Base-by-base conservation (phyloP, 148 eudicot species). In the Nepenthes gracilis region DNA sequence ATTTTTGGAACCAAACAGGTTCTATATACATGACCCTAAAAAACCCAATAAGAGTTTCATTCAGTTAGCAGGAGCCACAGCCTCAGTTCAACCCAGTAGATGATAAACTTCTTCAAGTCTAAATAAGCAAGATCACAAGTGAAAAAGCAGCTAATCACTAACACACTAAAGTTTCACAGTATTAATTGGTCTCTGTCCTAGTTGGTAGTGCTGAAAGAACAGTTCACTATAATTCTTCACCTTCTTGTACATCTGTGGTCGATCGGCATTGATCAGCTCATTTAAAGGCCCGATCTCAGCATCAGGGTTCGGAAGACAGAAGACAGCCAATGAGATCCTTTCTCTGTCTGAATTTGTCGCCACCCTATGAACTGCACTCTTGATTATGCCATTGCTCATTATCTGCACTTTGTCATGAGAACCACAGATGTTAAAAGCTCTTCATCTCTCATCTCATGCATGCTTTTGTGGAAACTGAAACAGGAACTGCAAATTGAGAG, bases 301-400 rank as follows among this genome's bases (percentile, higher is more conserved):
- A 8, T 58, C 60, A 6, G 67, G 36, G 4, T 66, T 67, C 9
- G 70, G 78, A 47, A 12, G 4, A 15, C 55, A 56, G 48, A 66
- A 75, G 57, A 62, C 47, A 0, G 74, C 78, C 35, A 75, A 4
- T 1, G 78, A 51, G 13, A 66, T 62, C 67, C 70, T 75, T 53
- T 58, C 71, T 15, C 54, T 70, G 47, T 75, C 67, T 2, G 54
- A 38, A 43, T 70, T 70, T 3, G 67, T 55, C 56, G 62, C 59
- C 54, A 66, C 78, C 60, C 78, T 66, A 57, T 75, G 78, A 56
- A 70, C 23, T 33, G 74, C 70, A 60, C 74, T 66, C 55, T 75
- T 66, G 50, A 68, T 34, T 43, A 64, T 50, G 47, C 77, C 73
- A 14, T 69, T 74, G 15, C 66, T 68, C 85, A 78, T 73, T 57